These are phyloP conservation scores for Fremontodendron californicum DNA, from an alignment of 345 rosid genomes.

Conservation along the genomic window DNA sequence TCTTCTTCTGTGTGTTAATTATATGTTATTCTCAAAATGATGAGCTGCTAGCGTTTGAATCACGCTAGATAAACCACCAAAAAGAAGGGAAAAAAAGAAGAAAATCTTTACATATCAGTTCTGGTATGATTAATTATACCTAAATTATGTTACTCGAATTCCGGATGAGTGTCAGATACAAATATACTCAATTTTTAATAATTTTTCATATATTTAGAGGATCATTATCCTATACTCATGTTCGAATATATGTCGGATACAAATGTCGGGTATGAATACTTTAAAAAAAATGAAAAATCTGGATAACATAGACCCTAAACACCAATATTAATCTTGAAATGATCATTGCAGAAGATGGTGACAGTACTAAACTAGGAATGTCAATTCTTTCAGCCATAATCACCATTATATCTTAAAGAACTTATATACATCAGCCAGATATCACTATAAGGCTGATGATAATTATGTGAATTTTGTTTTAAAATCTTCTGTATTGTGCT, in stretches of 20 bases:
- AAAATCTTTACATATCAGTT: not conserved
- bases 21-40: not conserved
- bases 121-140: not conserved
- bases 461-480: not conserved
- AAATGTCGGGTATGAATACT: no score
- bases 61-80: not conserved
- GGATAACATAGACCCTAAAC: not conserved
- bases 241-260: no score
- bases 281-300: no score
- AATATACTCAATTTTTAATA: no score
- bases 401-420: not conserved
- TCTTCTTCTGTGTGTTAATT: not conserved
- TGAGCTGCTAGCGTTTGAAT: conserved; percentile 1
- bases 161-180: no score
- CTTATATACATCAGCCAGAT: not conserved
- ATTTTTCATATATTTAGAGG: no score
- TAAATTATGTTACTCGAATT: no score
- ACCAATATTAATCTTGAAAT: not conserved
- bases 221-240: no score
- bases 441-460: not conserved
- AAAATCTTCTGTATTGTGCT: not conserved
- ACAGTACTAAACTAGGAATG: not conserved
- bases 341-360: not conserved
- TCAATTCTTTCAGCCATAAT: not conserved
- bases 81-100: not conserved